These are phyloP conservation scores for Botrytis aclada DNA, from an alignment of 2,329 filamentous ascomycete genomes.

Conservation along the genomic window DNA sequence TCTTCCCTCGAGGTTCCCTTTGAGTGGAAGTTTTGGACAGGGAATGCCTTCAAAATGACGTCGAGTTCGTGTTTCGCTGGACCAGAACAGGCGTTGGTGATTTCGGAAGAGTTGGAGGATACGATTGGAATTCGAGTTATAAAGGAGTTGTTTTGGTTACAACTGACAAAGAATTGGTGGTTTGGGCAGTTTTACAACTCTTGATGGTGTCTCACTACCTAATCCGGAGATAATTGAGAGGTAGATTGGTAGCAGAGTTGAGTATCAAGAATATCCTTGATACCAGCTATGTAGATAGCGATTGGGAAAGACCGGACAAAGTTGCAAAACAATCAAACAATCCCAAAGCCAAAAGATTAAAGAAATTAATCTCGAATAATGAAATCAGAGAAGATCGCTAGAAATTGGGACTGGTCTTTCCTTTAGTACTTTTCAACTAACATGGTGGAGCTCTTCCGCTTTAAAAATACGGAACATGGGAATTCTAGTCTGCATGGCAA, in stretches of 20 bases:
- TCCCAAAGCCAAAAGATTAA: background rate
- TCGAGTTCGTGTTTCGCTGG: background rate
- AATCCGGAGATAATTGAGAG: background rate
- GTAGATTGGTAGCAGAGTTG: background rate
- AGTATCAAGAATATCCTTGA: background rate
- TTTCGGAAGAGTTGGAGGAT: background rate
- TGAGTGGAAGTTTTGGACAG: background rate
- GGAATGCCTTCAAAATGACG: background rate
- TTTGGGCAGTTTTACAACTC: background rate
- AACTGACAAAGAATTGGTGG: background rate
- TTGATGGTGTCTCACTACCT: background rate
- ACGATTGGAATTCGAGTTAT: background rate
- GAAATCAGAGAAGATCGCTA: background rate
- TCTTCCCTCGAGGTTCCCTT: background rate
- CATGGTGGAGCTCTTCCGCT: slow-evolving; percentile 1
- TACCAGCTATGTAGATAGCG: background rate
- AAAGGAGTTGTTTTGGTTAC: background rate
- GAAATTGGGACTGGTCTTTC: slow-evolving; percentile 12
- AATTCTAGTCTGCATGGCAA: background rate
- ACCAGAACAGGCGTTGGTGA: background rate
- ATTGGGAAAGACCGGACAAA: background rate
- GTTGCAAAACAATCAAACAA: background rate
- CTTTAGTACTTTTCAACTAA: slow-evolving; percentile 17
- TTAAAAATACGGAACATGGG: slow-evolving; percentile 9
- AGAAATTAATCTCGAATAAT: background rate